Base-by-base conservation (phyloP, 2,329 filamentous ascomycete genomes). In the Mycocentrospora acerina region DNA sequence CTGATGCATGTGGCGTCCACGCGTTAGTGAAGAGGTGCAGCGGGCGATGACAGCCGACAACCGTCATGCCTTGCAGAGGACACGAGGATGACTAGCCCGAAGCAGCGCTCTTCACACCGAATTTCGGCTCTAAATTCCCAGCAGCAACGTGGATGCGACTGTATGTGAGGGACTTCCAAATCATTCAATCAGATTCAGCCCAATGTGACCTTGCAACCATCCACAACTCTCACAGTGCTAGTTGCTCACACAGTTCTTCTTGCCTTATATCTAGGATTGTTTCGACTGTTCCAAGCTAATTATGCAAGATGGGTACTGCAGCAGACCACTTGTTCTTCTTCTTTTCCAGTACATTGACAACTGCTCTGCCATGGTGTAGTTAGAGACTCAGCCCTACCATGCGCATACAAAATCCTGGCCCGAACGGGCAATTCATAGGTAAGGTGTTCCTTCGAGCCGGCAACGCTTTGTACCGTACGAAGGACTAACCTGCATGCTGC, bases 401-500 rank as follows among this genome's bases (percentile, higher is more conserved):
- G 19, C 19, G 19, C 22, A 7, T 25, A 4, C 2, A 17, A 14
- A 9, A 33, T 28, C 16, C 9, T 36, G 24, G 29, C 42, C 36
- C n/a, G 32, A 45, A 44, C 8, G 27, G 42, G 40, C 35, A 49
- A 46, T 43, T 46, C 31, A 32, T 47, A n/a, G 37, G 40, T 28
- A 35, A 40, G 35, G 27, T 14, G 26, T 14, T 8, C 24, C 29
- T 41, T 48, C 41, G 26, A 39, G 30, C 41, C 35, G 27, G 39
- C 34, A 30, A 35, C 24, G 38, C 42, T 41, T 44, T 38, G 35
- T 22, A 29, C 32, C 30, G 16, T 29, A 42, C 30, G 19, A 48
- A 43, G 55, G 53, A 57, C 53, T 56, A 54, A 53, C 37, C 35
- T 37, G 37, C 38, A 35, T 33, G 15, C 49, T 57, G 49, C 54